A percentile compares a stretch with the other conserved stretches of the same genome.
Evolutionary conservation across 2,329 filamentous ascomycete genomes (phyloP).

Genomic region (Gremmenia infestans): DNA sequence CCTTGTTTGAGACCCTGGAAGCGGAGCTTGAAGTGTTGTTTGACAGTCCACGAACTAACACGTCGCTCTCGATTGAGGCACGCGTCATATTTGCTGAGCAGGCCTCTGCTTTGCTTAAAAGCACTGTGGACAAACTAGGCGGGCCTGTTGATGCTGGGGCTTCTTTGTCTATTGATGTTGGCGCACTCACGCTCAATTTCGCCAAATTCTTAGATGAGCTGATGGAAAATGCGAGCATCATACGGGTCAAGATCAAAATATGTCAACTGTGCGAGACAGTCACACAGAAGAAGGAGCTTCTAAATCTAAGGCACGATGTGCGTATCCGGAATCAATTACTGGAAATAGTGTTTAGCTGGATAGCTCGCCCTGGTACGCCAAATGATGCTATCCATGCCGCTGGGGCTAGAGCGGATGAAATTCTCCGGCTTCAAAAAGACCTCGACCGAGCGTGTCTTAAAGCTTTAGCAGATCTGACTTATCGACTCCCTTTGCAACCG

Average conservation of each 20-base stretch:
- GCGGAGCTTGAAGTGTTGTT: constrained; percentile 60
- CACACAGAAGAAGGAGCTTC: constrained; percentile 60
- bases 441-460: constrained; percentile 61
- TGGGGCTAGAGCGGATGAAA: constrained; percentile 51
- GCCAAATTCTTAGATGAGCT: constrained; percentile 60
- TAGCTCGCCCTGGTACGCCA: constrained; percentile 54
- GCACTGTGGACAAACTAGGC: constrained; percentile 59
- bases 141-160: constrained; percentile 58
- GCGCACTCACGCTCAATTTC: constrained; percentile 58
- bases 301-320: constrained; percentile 65
- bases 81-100: constrained; percentile 65
- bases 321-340: constrained; percentile 64
- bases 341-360: constrained; percentile 65
- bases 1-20: constrained; percentile 61
- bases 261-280: constrained; percentile 63
- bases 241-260: constrained; percentile 64
- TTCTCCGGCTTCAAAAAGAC: constrained; percentile 55
- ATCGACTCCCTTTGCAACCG: constrained; percentile 61
- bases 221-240: constrained; percentile 48
- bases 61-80: constrained; percentile 50
- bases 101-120: constrained; percentile 57
- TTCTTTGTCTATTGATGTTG: constrained; percentile 59
- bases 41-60: constrained; percentile 47
- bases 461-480: constrained; percentile 61
- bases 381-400: constrained; percentile 37